Evolutionary conservation across 768 basidiomycete species (phyloP), one percentile per base, ranked within the genome.

Genomic region (Roridomyces roridus): DNA sequence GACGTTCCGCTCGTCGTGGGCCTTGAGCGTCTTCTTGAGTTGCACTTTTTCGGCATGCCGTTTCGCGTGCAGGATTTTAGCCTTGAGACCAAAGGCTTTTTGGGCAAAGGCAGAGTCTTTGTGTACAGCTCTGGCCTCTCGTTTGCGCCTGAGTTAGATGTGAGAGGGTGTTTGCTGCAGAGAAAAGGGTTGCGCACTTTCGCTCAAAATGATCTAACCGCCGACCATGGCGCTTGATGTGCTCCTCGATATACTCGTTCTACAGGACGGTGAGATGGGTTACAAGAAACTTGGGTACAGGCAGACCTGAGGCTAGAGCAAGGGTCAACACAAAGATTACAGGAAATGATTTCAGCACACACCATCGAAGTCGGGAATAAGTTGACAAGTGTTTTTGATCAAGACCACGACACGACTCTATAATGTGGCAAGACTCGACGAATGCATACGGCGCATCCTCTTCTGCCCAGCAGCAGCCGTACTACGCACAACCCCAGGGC

Each of bases 171-270:
- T 21, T 28, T 25, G 24, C 12, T 31, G 18, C 3, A 53, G 14
- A 43, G 6, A 51, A 42, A 28, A 36, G 24, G 31, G 45, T 31
- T 25, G 49, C 59, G 50, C 43, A 96, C 94, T 90, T 96, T 68
- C 87, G 85, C 80, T 99, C 97, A 74, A 91, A 95, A 74, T 96
- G 86, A 80, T 99, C 96, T 80, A 98, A 79, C 69, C 95, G 86
- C 64, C 95, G 85, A 70, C 96, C 96, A 85, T 98, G 92, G 49
- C 94, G 89, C 77, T 94, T 95, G 74, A 98, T 96, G 70, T 93
- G 91, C 80, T 99, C 96, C 74, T 98, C 96, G 74, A 99, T 98
- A 74, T 98, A 98, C 73, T 98, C 96, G 82, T 98, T 98, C 93
- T 99, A 53, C 11, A 31, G 36, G 43, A 43, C n/a, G 12, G 24